These are phyloP conservation scores for Quercus aquifolioides DNA, from an alignment of 306 rosid species.

Conservation along the genomic window DNA sequence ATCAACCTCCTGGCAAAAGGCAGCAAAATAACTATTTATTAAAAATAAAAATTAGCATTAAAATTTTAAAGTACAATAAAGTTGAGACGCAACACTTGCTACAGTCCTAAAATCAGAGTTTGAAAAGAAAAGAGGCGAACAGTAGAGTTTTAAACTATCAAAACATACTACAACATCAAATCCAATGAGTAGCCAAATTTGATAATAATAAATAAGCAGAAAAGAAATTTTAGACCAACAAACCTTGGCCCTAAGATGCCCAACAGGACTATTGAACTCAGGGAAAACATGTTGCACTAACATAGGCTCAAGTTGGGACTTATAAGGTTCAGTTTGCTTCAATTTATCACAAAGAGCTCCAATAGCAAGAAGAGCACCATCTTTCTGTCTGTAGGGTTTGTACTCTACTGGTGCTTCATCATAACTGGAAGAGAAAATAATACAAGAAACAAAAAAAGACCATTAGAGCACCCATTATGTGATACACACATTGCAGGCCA, in stretches of 20 bases:
- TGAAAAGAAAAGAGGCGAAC: not conserved
- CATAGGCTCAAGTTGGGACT: conserved; percentile 92
- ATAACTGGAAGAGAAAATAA: conserved; percentile 47
- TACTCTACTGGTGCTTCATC: conserved; percentile 70
- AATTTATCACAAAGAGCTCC: conserved; percentile 96
- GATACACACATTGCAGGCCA: not conserved
- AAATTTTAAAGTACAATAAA: not conserved
- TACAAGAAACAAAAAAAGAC: not conserved
- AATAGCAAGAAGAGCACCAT: conserved; percentile 96
- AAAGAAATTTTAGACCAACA: conserved; percentile 14
- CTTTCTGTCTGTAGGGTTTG: conserved; percentile 91
- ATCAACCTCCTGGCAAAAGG: not conserved
- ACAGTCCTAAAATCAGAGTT: too few relatives aligned
- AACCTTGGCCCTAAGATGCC: conserved; percentile 98
- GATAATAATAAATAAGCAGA: not conserved
- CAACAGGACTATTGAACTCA: conserved; percentile 87
- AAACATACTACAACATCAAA: not conserved
- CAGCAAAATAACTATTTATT: not conserved
- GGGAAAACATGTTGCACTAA: conserved; percentile 97
- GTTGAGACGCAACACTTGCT: not conserved
- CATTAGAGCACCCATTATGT: conserved; percentile 12
- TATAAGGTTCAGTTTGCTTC: conserved; percentile 94
- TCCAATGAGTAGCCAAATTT: not conserved
- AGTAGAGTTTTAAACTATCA: not conserved
- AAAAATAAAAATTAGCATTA: not conserved